Evolutionary conservation across 2,329 filamentous ascomycete genomes (phyloP).

Genomic region (Cordyceps javanica): DNA sequence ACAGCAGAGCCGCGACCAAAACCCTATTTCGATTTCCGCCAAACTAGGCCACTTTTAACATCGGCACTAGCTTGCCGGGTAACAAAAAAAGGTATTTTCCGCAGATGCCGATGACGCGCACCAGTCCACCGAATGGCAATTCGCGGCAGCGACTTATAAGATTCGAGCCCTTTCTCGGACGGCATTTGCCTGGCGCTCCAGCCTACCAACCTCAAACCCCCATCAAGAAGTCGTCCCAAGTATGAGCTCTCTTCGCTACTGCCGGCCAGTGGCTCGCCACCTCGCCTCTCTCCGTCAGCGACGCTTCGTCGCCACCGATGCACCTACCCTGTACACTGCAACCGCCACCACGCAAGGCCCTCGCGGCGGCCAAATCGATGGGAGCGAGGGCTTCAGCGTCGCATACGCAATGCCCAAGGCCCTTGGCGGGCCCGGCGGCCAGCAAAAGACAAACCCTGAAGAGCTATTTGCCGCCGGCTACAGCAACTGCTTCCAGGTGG

Average conservation of each 20-base stretch:
- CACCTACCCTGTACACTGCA: constrained; percentile 2
- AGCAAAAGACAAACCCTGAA: background rate
- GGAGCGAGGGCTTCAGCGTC: background rate
- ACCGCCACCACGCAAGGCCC: background rate
- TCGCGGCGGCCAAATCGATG: constrained; percentile 1
- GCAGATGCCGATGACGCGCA: background rate
- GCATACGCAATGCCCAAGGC: constrained; percentile 1
- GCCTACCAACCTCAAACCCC: background rate
- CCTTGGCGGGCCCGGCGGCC: background rate
- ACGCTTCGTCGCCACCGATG: background rate
- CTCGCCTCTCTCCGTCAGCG: background rate
- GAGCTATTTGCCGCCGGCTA: constrained; percentile 4
- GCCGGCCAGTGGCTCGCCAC: background rate
- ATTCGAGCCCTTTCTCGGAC: background rate
- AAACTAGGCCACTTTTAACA: background rate
- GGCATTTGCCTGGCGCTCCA: background rate
- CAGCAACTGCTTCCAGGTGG: constrained; percentile 7
- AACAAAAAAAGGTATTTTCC: background rate
- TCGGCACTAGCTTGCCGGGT: background rate
- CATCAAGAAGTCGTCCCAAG: no score
- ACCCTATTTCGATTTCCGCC: background rate
- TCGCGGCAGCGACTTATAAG: background rate
- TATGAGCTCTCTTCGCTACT: background rate
- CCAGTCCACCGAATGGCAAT: background rate
- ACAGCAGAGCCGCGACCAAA: background rate